phyloP scores from a whole-genome alignment of 768 basidiomycete genomes.

The Mycena latifolia region DNA sequence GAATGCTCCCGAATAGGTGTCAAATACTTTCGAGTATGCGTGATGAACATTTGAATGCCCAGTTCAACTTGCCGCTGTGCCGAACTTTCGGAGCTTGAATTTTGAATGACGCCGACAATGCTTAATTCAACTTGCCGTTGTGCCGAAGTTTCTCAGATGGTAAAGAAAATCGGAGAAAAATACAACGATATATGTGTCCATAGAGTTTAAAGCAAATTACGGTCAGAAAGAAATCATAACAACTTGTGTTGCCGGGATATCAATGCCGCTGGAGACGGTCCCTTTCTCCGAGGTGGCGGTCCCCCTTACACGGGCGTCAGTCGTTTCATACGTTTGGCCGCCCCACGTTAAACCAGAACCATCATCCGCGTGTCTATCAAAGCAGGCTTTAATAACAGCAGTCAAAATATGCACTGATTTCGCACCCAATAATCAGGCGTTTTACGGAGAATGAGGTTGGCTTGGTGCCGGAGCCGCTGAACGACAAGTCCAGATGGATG shows the following conservation, averaged over 20 bases:
- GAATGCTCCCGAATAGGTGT: neutral
- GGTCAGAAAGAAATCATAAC: conserved; percentile 53
- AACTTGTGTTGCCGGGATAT: conserved; percentile 62
- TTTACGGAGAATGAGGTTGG: conserved; percentile 58
- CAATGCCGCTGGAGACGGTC: conserved; percentile 52
- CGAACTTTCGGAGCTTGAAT: too few relatives aligned
- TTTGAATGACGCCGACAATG: too few relatives aligned
- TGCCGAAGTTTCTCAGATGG: too few relatives aligned
- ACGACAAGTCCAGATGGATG: conserved; percentile 56
- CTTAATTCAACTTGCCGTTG: too few relatives aligned
- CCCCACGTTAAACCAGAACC: conserved; percentile 66
- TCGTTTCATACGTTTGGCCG: conserved; percentile 69
- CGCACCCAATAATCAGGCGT: conserved; percentile 61
- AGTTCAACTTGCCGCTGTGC: too few relatives aligned
- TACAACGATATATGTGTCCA: too few relatives aligned
- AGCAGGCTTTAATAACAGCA: neutral
- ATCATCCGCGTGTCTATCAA: conserved; percentile 61
- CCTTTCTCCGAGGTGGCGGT: conserved; percentile 43
- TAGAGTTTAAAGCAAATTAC: too few relatives aligned
- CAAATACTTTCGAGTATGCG: neutral
- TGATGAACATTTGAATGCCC: too few relatives aligned
- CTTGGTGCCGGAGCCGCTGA: conserved; percentile 43
- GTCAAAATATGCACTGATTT: neutral
- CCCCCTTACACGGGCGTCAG: conserved; percentile 56
- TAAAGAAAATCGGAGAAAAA: too few relatives aligned